phyloP scores from a whole-genome alignment of 2,329 filamentous ascomycete genomes.

The Aspergillus fischeri region DNA sequence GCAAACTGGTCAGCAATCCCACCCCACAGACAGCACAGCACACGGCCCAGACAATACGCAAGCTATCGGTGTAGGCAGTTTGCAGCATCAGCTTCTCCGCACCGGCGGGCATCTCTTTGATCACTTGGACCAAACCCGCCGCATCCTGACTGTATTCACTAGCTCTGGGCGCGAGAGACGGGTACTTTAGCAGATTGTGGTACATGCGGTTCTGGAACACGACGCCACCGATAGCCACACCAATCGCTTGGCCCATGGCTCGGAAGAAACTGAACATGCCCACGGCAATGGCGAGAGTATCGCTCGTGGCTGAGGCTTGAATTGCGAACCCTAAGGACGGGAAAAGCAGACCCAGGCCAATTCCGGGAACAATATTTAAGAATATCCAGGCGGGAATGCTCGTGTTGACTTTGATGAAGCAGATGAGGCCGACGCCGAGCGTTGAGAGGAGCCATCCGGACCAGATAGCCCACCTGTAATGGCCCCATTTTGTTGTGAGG shows the following conservation, averaged over 20 bases:
- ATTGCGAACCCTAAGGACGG: slow-evolving; percentile 60
- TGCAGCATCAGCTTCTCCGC: slow-evolving; percentile 43
- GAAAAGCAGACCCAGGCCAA: slow-evolving; percentile 63
- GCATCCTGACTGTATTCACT: slow-evolving; percentile 54
- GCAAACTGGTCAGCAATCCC: slow-evolving; percentile 49
- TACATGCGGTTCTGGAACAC: slow-evolving; percentile 65
- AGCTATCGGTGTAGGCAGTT: slow-evolving; percentile 51
- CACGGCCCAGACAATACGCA: slow-evolving; percentile 55
- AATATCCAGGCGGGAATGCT: slow-evolving; percentile 55
- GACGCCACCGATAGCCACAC: slow-evolving; percentile 63
- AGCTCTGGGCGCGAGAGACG: slow-evolving; percentile 47
- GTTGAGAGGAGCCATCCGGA: slow-evolving; percentile 58
- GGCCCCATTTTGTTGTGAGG: slow-evolving; percentile 51
- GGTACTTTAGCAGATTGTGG: slow-evolving; percentile 46
- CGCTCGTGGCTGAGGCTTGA: slow-evolving; percentile 56
- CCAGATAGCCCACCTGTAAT: slow-evolving; percentile 60
- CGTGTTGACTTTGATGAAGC: slow-evolving; percentile 39
- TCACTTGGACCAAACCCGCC: slow-evolving; percentile 55
- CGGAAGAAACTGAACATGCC: slow-evolving; percentile 66
- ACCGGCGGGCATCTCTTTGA: slow-evolving; percentile 50
- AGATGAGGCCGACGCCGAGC: slow-evolving; percentile 52
- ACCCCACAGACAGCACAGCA: slow-evolving; percentile 51
- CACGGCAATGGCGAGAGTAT: slow-evolving; percentile 57
- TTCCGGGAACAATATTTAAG: slow-evolving; percentile 55
- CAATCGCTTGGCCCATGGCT: slow-evolving; percentile 61